Base-by-base conservation (phyloP, 179 eudicot species). In the Carnegiea gigantea region DNA sequence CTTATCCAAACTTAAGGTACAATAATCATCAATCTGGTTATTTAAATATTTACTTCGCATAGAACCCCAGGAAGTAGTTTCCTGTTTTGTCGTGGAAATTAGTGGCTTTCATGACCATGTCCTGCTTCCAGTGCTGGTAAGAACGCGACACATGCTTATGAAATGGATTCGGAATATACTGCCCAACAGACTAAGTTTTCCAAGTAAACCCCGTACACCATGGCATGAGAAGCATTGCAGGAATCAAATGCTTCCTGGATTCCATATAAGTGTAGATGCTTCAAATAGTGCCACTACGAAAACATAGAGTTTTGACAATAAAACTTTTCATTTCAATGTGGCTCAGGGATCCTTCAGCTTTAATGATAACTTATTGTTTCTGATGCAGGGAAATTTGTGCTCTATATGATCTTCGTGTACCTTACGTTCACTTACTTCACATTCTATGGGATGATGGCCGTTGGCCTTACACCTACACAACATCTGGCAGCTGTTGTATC, bases 361-460 rank as follows among this genome's bases (percentile, higher is more conserved):
- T 79, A 23, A 28, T 62, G 67, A 62, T 53, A 30, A 77, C 20
- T 76, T 23, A 30, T 70, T 70, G 17, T n/a, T 74, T 46, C 18
- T 70, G 73, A 77, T 88, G 91, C 97, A 94, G 99, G 83, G 44
- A 96, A 94, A 79, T 94, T 93, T 80, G 78, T 93, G 40, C 82
- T 91, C 43, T 93, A 94, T 79, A 62, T 89, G 6, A 18, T 92
- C 67, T 96, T 94, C 87, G 92, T 90, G 97, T 96, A 90, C 87
- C 93, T 96, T 49, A 96, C 97, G 0, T 92, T 96, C 91, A 90
- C 86, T 9, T 96, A 96, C 89, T 96, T 93, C 88, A 93, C 98
- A 83, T 94, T 87, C 76, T 96, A 94, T 24, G 99, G 99, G 13
- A 96, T 96, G 99, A 92, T 96, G 98, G 94, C 92, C 59, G 91